A percentile compares a stretch with the other conserved stretches of the same genome.
phyloP scores from a whole-genome alignment of 23 red algal genomes.

The Gracilariopsis chorda region DNA sequence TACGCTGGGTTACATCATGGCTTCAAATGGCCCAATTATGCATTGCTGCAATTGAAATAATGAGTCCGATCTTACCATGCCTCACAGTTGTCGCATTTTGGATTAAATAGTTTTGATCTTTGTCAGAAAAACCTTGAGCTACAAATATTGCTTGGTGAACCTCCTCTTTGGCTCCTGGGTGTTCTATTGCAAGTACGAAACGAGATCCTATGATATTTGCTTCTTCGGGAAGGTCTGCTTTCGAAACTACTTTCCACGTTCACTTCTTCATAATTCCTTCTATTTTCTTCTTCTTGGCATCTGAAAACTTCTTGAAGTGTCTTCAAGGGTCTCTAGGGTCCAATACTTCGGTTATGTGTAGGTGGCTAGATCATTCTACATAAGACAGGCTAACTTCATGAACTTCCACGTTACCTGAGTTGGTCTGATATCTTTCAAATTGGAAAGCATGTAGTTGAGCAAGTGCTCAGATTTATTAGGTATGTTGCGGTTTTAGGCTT shows the following conservation, averaged over 20 bases:
- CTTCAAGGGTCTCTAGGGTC: no score
- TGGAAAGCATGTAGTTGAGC: no score
- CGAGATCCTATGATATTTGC: not conserved
- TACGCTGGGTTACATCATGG: conserved; percentile 1
- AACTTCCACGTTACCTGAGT: no score
- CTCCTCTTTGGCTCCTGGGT: not conserved
- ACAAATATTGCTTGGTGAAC: not conserved
- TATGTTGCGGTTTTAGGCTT: no score
- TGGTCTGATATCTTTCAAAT: no score
- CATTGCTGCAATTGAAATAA: not conserved
- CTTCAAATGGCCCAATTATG: not conserved
- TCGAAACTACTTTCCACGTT: not conserved
- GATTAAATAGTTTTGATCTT: not conserved
- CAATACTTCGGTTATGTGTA: no score
- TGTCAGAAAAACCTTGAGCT: not conserved
- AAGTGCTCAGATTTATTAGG: no score
- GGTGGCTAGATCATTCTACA: no score
- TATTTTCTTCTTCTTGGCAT: not conserved
- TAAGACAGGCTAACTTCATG: no score
- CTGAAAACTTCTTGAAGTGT: not conserved
- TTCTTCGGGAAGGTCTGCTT: not conserved
- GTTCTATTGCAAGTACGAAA: not conserved
- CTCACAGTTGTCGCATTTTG: not conserved
- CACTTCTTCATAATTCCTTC: not conserved
- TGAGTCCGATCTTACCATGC: not conserved